Base-by-base conservation (phyloP, 352 stramenopile genomes). In the Albugo laibachii region DNA sequence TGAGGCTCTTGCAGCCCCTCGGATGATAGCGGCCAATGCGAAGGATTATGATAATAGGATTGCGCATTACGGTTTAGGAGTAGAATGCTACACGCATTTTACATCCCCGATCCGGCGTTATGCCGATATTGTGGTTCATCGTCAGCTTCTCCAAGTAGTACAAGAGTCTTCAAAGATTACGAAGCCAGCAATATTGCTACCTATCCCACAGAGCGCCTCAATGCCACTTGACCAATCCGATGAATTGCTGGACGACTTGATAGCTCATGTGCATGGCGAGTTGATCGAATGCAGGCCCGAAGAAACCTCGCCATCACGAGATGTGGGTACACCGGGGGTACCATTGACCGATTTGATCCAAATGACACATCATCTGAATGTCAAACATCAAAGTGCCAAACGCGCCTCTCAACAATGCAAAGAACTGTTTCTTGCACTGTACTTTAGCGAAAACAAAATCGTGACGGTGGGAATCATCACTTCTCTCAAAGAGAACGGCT, bases 31-130 rank as follows among this genome's bases (percentile, higher is more conserved):
- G 14, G 42, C 14, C 24, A 31, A 31, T 31, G 24, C 24, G 24
- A 31, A 31, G 8, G 40, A 12, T 48, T 48, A 21, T 44, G 14
- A 14, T 14, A 13, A 14, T 54, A 42, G 52, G 34, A 85, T 89
- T 50, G 73, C 67, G 5, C 79, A 95, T 57, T 95, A 94, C 49
- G 83, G 80, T 15, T 64, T 94, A 16, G 83, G 81, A 1, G 52
- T 95, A n/a, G 66, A 89, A 48, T 80, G 78, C 58, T 94, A 96
- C 55, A 94, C 82, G 21, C 84, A 95, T 55, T 95, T 95, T 31
- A 95, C 84, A 19, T 94, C 83, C 18, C 83, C 83, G 0, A 95
- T 95, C 48, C 78, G 84, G 44, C 76, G 82, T 13, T 94, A 95
- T 31, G 24, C 24, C 24, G 24, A 31, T 31, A 31, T 3, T 10